These are phyloP conservation scores for Colletotrichum sp. DNA, from an alignment of 2,329 filamentous ascomycete genomes.

Conservation along the genomic window DNA sequence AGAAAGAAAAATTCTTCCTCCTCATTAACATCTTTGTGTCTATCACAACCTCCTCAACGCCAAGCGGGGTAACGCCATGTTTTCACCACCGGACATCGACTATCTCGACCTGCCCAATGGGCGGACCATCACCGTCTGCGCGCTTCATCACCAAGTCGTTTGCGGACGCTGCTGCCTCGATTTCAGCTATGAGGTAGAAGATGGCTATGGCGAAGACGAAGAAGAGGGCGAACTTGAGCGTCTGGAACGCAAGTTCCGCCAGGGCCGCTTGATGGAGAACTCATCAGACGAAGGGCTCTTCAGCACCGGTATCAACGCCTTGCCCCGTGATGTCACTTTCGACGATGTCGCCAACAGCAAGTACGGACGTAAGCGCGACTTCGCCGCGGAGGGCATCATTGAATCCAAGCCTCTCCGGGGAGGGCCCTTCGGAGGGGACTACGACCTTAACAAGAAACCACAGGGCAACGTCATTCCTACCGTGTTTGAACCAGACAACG, in stretches of 20 bases:
- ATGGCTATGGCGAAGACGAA: not conserved
- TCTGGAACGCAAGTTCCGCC: not conserved
- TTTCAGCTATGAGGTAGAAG: not conserved
- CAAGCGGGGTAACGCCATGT: not conserved
- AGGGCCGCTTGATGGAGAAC: not conserved
- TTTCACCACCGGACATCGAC: not conserved
- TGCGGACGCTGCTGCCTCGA: constrained; percentile 7
- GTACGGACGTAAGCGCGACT: constrained; percentile 23
- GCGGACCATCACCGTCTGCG: not conserved
- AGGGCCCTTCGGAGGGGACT: not conserved
- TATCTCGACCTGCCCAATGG: not conserved
- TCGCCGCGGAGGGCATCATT: not conserved
- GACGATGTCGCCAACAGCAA: constrained; percentile 41
- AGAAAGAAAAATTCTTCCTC: too few species aligned
- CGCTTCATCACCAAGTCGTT: not conserved
- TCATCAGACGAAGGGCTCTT: not conserved
- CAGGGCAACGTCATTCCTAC: constrained; percentile 29
- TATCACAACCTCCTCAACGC: accelerated
- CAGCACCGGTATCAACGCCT: constrained; percentile 29
- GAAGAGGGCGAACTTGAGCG: not conserved
- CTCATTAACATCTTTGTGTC: not conserved
- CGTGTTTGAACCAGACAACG: constrained; percentile 29
- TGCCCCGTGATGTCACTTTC: constrained; percentile 39
- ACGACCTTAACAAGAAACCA: not conserved
- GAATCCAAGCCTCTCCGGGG: not conserved